Evolutionary conservation across 352 stramenopile species (phyloP).

Genomic region (Globisporangium canariense): DNA sequence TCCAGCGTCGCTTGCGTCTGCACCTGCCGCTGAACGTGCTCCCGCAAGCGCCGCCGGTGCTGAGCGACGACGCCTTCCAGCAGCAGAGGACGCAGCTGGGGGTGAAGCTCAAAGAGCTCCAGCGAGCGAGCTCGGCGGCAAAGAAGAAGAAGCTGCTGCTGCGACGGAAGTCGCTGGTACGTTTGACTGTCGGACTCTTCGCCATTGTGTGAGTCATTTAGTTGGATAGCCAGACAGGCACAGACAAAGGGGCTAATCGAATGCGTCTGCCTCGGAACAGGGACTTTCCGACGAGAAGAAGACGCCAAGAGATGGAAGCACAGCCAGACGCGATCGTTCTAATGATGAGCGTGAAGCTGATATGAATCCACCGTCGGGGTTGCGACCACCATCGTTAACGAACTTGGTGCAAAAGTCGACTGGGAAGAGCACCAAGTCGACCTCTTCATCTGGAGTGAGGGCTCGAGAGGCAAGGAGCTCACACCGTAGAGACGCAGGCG

Average conservation of each 20-base stretch:
- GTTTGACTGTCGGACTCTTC: neutral
- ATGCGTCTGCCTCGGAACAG: neutral
- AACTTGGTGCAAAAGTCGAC: neutral
- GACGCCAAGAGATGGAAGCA: neutral
- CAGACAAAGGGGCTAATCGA: neutral
- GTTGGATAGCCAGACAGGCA: neutral
- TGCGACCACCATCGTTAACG: neutral
- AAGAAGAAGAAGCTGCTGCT: conserved; percentile 8
- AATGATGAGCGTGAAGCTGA: neutral
- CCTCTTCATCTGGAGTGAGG: neutral
- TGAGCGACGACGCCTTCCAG: conserved; percentile 40
- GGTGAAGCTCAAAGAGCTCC: conserved; percentile 32
- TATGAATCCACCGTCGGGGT: neutral
- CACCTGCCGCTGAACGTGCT: conserved; percentile 28
- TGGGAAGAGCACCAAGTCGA: conserved; percentile 3
- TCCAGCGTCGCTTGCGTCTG: conserved; percentile 51
- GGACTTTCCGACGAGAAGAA: neutral
- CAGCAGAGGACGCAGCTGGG: conserved; percentile 37
- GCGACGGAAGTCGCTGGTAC: neutral
- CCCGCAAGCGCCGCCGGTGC: conserved; percentile 15
- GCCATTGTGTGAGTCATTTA: neutral
- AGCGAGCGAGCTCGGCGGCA: conserved; percentile 15
- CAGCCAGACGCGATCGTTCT: neutral
- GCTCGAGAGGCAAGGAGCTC: neutral
- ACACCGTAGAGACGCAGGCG: neutral